Evolutionary conservation across 148 eudicot genomes (phyloP).

Genomic region (Spergularia marina): DNA sequence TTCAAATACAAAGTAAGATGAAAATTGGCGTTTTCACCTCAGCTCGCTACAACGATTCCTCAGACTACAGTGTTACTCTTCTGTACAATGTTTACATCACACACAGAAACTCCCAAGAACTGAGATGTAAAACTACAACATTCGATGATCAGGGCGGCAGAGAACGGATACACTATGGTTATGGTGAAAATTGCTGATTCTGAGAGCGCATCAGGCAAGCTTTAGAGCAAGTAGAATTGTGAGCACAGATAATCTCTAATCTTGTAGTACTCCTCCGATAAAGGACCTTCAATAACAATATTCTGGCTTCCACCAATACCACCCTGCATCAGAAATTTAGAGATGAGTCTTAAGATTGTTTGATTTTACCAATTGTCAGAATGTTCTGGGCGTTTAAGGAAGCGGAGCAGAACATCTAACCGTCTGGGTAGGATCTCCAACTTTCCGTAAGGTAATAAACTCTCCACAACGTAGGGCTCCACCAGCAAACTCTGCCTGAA

Average conservation of each 20-base stretch:
- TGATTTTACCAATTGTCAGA: not conserved
- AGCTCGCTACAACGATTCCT: conserved; percentile 5
- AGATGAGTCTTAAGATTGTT: conserved; percentile 12
- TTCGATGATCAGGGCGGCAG: no score
- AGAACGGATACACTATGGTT: no score
- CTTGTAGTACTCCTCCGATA: conserved; percentile 79
- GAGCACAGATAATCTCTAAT: conserved; percentile 76
- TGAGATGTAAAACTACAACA: not conserved
- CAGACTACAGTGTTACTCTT: not conserved
- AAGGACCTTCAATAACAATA: conserved; percentile 85
- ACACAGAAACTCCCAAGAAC: not conserved
- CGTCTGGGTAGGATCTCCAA: conserved; percentile 86
- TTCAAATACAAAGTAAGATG: not conserved
- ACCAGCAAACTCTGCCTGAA: conserved; percentile 85
- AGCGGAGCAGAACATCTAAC: conserved; percentile 28
- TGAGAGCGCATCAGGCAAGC: conserved; percentile 4
- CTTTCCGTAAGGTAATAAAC: conserved; percentile 76
- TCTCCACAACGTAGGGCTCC: conserved; percentile 96
- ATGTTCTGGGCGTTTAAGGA: not conserved
- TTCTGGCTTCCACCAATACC: conserved; percentile 77
- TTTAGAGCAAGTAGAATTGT: conserved; percentile 72
- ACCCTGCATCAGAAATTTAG: conserved; percentile 47
- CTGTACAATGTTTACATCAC: not conserved
- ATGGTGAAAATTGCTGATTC: not conserved
- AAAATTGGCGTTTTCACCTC: not conserved